These are phyloP conservation scores for Mariannaea elegans DNA, from an alignment of 2,329 filamentous ascomycete species.

Conservation along the genomic window DNA sequence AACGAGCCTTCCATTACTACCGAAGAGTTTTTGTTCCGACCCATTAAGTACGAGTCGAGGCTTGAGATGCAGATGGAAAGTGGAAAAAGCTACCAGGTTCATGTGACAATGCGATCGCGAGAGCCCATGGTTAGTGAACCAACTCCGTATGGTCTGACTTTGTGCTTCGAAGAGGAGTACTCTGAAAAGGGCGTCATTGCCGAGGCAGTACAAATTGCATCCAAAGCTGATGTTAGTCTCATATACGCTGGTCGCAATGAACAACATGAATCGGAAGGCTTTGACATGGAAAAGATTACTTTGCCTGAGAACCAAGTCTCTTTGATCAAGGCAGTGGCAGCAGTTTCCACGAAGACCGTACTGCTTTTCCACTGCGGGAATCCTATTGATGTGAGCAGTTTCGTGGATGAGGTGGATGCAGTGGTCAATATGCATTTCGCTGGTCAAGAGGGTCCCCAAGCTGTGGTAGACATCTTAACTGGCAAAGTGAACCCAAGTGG, in stretches of 20 bases:
- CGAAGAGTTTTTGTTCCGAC: constrained; percentile 28
- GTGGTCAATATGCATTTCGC: constrained; percentile 26
- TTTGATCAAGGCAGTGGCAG: constrained; percentile 23
- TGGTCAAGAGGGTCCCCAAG: constrained; percentile 26
- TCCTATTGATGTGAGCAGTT: constrained; percentile 21
- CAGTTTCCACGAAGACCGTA: constrained; percentile 18
- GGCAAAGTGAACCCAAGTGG: constrained; percentile 23
- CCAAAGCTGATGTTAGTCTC: constrained; percentile 6
- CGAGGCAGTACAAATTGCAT: constrained; percentile 20
- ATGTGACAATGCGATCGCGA: constrained; percentile 11
- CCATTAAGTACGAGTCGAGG: constrained; percentile 14
- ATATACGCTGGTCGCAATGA: constrained; percentile 28
- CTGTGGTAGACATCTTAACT: constrained; percentile 13
- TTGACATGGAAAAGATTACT: constrained; percentile 23
- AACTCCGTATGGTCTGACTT: constrained; percentile 18
- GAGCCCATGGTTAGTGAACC: constrained; percentile 14
- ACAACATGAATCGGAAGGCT: constrained; percentile 29
- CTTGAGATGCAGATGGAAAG: constrained; percentile 18
- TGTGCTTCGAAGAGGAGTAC: constrained; percentile 30
- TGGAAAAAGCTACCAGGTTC: constrained; percentile 10
- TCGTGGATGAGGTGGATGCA: constrained; percentile 22
- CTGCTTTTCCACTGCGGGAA: constrained; percentile 28
- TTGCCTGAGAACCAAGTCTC: constrained; percentile 20
- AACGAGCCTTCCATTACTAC: constrained; percentile 15
- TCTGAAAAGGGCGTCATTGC: constrained; percentile 15